Conservation (phyloP, 345 rosid genomes). For the Brassica cretica region DNA sequence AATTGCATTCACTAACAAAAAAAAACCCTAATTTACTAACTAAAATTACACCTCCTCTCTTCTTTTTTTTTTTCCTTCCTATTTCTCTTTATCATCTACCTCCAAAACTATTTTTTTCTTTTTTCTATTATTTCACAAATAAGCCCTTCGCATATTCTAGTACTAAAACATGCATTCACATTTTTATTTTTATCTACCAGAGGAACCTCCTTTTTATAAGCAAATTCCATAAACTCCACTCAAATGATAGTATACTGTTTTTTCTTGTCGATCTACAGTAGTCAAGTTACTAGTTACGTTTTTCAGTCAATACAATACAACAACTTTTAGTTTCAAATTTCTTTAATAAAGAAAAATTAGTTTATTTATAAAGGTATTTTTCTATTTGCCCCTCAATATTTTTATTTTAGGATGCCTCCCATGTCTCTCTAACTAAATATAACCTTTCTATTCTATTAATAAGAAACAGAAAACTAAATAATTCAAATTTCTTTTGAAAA, state of each 20-base stretch:
- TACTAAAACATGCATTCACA: background rate
- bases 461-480: background rate
- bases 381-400: background rate
- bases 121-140: too few relatives aligned
- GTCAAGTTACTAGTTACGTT: background rate
- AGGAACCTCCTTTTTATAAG: background rate
- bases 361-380: background rate
- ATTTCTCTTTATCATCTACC: too few relatives aligned
- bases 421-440: conserved; percentile 28
- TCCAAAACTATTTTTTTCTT: too few relatives aligned
- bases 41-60: too few relatives aligned
- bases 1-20: too few relatives aligned
- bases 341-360: background rate
- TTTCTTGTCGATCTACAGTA: background rate
- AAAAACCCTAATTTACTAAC: too few relatives aligned
- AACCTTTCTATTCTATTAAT: conserved; percentile 29
- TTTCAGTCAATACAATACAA: background rate
- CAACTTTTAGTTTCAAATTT: background rate
- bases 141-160: background rate
- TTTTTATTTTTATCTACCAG: background rate
- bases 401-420: background rate
- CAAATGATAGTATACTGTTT: background rate
- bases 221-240: background rate
- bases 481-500: background rate
- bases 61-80: too few relatives aligned